phyloP scores from a whole-genome alignment of 2,329 filamentous ascomycete species.

The Simplicillium sp. region DNA sequence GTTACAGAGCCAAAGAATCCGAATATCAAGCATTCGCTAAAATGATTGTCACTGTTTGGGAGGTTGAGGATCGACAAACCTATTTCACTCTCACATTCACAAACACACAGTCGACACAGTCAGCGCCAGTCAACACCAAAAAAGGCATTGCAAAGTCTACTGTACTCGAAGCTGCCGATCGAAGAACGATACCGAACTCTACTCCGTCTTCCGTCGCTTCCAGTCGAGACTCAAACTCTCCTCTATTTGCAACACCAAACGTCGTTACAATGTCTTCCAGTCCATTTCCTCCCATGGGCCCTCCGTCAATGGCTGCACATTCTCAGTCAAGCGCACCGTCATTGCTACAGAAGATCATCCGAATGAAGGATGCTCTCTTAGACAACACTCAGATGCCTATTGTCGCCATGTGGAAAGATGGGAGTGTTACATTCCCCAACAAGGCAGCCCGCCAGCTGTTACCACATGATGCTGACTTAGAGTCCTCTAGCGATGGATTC shows the following conservation, averaged over 20 bases:
- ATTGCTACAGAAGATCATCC: slow-evolving; percentile 60
- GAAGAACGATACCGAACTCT: slow-evolving; percentile 31
- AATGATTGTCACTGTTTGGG: slow-evolving; percentile 71
- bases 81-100: slow-evolving; percentile 73
- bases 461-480: slow-evolving; percentile 27
- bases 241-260: slow-evolving; percentile 40
- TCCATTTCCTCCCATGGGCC: slow-evolving; percentile 58
- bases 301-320: slow-evolving; percentile 44
- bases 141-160: slow-evolving; percentile 28
- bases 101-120: slow-evolving; percentile 35
- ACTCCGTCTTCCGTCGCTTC: slow-evolving; percentile 37
- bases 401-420: slow-evolving; percentile 73
- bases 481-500: slow-evolving; percentile 32
- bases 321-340: slow-evolving; percentile 50
- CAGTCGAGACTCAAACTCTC: slow-evolving; percentile 36
- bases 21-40: slow-evolving; percentile 48
- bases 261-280: slow-evolving; percentile 42
- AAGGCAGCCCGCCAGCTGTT: slow-evolving; percentile 50
- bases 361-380: slow-evolving; percentile 69
- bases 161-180: slow-evolving; percentile 35
- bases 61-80: slow-evolving; percentile 53
- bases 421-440: slow-evolving; percentile 65
- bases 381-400: slow-evolving; percentile 68
- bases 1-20: slow-evolving; percentile 23
- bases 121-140: slow-evolving; percentile 20